Conservation (phyloP, 371 early-diverging fungal genomes). For the Mucor irregularis region DNA sequence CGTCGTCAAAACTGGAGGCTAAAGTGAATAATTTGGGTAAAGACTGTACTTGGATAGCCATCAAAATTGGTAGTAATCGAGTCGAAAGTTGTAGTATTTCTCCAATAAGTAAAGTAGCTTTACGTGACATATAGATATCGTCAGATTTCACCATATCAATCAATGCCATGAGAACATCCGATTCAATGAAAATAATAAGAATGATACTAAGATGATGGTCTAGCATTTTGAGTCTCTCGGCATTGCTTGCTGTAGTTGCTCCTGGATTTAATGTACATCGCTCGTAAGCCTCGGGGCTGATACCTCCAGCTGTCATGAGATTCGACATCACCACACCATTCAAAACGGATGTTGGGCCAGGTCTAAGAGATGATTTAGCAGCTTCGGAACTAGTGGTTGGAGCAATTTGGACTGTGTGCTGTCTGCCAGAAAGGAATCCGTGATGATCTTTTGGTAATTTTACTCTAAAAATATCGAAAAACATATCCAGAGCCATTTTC, state of each 20-base stretch:
- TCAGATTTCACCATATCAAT: slow-evolving; percentile 55
- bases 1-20: slow-evolving; percentile 79
- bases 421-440: slow-evolving; percentile 52
- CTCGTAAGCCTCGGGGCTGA: slow-evolving; percentile 24
- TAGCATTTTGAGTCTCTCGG: slow-evolving; percentile 60
- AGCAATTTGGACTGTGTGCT: slow-evolving; percentile 47
- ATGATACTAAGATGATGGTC: slow-evolving; percentile 75
- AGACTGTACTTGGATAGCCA: slow-evolving; percentile 66
- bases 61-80: slow-evolving; percentile 61
- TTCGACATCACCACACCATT: slow-evolving; percentile 26
- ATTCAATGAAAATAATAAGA: slow-evolving; percentile 76
- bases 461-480: slow-evolving; percentile 77
- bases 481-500: slow-evolving; percentile 77
- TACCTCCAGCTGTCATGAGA: slow-evolving; percentile 30
- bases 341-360: slow-evolving; percentile 18
- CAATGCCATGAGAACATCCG: slow-evolving; percentile 74
- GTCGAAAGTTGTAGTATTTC: slow-evolving; percentile 77
- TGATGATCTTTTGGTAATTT: slow-evolving; percentile 66
- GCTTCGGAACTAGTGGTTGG: slow-evolving; percentile 20
- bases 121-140: slow-evolving; percentile 55
- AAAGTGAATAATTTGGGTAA: slow-evolving; percentile 74
- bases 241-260: slow-evolving; percentile 31
- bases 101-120: slow-evolving; percentile 72
- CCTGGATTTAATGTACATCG: slow-evolving; percentile 14
- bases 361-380: slow-evolving; percentile 7